Conservation (phyloP, 345 rosid genomes). For the Populus davidiana region DNA sequence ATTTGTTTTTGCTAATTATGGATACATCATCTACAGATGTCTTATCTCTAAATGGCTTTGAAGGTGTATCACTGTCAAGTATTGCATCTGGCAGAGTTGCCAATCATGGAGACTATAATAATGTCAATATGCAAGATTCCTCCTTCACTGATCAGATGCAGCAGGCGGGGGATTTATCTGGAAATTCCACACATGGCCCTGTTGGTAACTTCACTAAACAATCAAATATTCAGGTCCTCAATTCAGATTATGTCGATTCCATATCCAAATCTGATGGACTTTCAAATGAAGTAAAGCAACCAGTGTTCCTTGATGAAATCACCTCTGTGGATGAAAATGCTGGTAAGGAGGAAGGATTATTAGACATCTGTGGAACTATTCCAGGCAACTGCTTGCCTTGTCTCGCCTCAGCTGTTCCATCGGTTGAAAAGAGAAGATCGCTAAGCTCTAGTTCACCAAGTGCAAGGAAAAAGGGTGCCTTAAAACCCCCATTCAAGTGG, state of each 20-base stretch:
- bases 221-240: constrained; percentile 27
- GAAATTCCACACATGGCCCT: constrained; percentile 36
- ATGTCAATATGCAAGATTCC: constrained; percentile 20
- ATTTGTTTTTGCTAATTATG: constrained; percentile 1
- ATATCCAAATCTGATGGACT: constrained; percentile 19
- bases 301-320: constrained; percentile 55
- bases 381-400: constrained; percentile 37
- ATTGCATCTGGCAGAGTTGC: constrained; percentile 27
- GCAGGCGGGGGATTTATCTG: constrained; percentile 39
- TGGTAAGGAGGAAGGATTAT: constrained; percentile 23
- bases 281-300: constrained; percentile 33
- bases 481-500: constrained; percentile 30
- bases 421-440: constrained; percentile 33
- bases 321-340: constrained; percentile 28
- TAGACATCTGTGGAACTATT: constrained; percentile 33
- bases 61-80: constrained; percentile 10
- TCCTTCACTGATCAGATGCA: constrained; percentile 35
- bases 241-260: constrained; percentile 33
- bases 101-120: constrained; percentile 29
- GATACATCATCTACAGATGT: constrained; percentile 22
- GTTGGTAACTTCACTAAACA: constrained; percentile 23
- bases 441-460: constrained; percentile 30
- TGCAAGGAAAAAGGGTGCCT: constrained; percentile 27
- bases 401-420: constrained; percentile 26
- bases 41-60: constrained; percentile 19